Percentiles rank a stretch among this genome's conserved stretches.
These are phyloP conservation scores for Neurospora sp. DNA, from an alignment of 2,329 filamentous ascomycete genomes.

Conservation along the genomic window DNA sequence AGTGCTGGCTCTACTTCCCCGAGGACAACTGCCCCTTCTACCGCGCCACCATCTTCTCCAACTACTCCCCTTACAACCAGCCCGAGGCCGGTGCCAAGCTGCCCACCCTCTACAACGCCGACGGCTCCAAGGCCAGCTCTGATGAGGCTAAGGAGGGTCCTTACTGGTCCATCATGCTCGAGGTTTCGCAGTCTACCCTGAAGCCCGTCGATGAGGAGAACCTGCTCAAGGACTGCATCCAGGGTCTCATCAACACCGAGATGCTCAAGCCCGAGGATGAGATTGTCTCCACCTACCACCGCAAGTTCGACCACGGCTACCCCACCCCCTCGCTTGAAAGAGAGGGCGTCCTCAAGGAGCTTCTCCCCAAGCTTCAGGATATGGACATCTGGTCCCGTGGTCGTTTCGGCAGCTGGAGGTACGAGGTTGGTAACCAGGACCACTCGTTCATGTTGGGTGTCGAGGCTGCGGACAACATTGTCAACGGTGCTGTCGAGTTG, in stretches of 20 bases:
- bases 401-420: conserved; percentile 95
- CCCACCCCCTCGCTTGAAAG: conserved; percentile 91
- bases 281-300: conserved; percentile 97
- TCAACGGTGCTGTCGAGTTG: conserved; percentile 81
- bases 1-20: conserved; percentile 99
- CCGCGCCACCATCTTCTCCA: conserved; percentile 99
- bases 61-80: conserved; percentile 99
- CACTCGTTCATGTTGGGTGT: conserved; percentile 97
- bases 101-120: conserved; percentile 72
- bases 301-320: conserved; percentile 96
- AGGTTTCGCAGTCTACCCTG: conserved; percentile 90
- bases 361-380: conserved; percentile 85
- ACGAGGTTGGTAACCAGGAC: conserved; percentile 93
- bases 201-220: conserved; percentile 87
- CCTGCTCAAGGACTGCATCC: conserved; percentile 82
- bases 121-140: conserved; percentile 72
- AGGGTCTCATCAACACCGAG: conserved; percentile 94
- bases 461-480: conserved; percentile 83
- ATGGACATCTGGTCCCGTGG: conserved; percentile 92
- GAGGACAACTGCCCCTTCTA: conserved; percentile 99
- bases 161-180: conserved; percentile 99
- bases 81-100: conserved; percentile 75
- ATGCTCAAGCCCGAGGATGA: conserved; percentile 89
- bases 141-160: conserved; percentile 73
- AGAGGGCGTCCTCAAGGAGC: conserved; percentile 84